Conservation (phyloP, 106 monocot genomes). For the Agapanthus africanus region DNA sequence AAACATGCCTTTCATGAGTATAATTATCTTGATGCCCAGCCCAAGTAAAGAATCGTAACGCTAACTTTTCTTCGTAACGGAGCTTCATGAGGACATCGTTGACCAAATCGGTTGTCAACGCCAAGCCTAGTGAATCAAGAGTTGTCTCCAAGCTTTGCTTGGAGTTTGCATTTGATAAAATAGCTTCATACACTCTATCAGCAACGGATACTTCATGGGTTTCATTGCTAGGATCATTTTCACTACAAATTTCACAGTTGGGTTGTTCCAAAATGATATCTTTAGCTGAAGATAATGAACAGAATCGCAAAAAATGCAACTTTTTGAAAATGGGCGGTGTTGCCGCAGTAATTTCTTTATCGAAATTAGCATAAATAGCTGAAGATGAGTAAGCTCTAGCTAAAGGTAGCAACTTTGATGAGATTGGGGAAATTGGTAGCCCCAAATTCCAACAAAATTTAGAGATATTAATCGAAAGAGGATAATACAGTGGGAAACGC, state of each 20-base stretch:
- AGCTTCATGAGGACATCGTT: conserved; percentile 45
- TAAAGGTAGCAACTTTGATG: no score
- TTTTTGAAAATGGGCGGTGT: background rate
- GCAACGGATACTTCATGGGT: conserved; percentile 18
- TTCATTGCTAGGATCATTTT: background rate
- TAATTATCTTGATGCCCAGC: conserved; percentile 55
- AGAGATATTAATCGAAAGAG: no score
- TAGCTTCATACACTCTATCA: conserved; percentile 44
- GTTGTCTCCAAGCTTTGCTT: conserved; percentile 37
- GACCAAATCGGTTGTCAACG: conserved; percentile 55
- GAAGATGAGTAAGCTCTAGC: no score
- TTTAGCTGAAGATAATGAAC: background rate
- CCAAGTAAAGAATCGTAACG: conserved; percentile 95
- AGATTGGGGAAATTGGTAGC: no score
- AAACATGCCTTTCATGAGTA: conserved; percentile 43
- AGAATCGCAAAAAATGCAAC: conserved; percentile 1
- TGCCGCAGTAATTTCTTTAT: no score
- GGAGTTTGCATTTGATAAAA: conserved; percentile 24
- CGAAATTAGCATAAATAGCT: no score
- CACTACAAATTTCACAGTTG: background rate
- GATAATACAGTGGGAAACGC: no score
- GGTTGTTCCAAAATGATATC: conserved; percentile 2
- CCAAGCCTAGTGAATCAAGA: conserved; percentile 38
- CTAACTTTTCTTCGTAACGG: conserved; percentile 78
- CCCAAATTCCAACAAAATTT: no score